Percentiles rank a stretch among this genome's conserved stretches.
phyloP scores from a whole-genome alignment of 106 monocot species.

The Phalaenopsis aphrodite region DNA sequence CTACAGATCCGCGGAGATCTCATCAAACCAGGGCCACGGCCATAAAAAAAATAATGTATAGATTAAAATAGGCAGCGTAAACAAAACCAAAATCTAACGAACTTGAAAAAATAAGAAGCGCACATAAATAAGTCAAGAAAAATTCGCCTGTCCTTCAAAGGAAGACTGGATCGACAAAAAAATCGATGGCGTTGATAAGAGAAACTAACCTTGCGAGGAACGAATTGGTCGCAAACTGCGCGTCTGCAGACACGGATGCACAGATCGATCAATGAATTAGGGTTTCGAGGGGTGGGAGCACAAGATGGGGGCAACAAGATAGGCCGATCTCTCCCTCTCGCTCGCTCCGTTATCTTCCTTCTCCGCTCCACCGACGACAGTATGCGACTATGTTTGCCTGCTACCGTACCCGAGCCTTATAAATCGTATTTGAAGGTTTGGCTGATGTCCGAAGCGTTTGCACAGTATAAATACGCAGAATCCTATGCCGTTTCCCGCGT shows the following conservation, averaged over 20 bases:
- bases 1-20: too few relatives aligned
- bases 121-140: too few relatives aligned
- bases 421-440: neutral
- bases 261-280: neutral
- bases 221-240: neutral
- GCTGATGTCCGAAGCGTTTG: neutral
- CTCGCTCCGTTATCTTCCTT: neutral
- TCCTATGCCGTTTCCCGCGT: neutral
- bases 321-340: neutral
- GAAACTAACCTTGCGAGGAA: neutral
- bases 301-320: neutral
- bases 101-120: too few relatives aligned
- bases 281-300: neutral
- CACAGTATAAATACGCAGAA: neutral
- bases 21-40: too few relatives aligned
- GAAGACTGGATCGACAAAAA: neutral
- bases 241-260: neutral
- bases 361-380: neutral
- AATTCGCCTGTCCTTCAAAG: too few relatives aligned
- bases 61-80: too few relatives aligned
- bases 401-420: neutral
- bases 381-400: neutral
- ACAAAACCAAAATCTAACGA: too few relatives aligned
- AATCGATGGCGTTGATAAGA: neutral
- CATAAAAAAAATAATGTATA: too few relatives aligned